A percentile compares a stretch with the other conserved stretches of the same genome.
Conservation (phyloP, 331 rosid species). For the Pyracantha coccinea region DNA sequence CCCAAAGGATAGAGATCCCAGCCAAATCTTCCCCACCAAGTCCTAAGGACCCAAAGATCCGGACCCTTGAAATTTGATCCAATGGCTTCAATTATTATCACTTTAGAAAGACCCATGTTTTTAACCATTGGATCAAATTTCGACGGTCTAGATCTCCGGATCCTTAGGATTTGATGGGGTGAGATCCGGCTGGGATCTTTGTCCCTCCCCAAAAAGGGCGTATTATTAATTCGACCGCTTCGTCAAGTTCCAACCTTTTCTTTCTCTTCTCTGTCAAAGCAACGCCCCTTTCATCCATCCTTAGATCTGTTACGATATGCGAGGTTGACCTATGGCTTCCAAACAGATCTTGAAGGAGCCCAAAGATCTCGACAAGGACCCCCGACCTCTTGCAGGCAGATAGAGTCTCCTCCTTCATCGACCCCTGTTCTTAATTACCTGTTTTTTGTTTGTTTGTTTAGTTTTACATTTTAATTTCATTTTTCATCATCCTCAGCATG, state of each 20-base stretch:
- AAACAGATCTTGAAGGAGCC: conserved; percentile 82
- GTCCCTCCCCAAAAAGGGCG: too few relatives aligned
- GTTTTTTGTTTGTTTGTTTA: background rate
- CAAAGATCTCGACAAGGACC: conserved; percentile 80
- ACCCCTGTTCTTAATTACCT: too few relatives aligned
- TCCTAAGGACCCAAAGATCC: too few relatives aligned
- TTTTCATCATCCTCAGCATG: background rate
- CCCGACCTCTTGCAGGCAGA: conserved; percentile 85
- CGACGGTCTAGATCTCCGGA: too few relatives aligned
- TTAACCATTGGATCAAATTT: too few relatives aligned
- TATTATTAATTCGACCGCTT: background rate
- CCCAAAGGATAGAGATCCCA: too few relatives aligned
- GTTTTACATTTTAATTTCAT: background rate
- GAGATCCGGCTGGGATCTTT: too few relatives aligned
- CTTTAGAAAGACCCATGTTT: too few relatives aligned
- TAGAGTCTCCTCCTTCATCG: conserved; percentile 2
- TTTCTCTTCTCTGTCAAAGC: background rate
- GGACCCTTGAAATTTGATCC: too few relatives aligned
- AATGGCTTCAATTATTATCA: too few relatives aligned
- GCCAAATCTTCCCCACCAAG: too few relatives aligned
- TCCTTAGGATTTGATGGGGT: too few relatives aligned
- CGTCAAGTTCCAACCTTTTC: background rate
- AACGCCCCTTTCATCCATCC: background rate
- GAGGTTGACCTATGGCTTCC: conserved; percentile 53
- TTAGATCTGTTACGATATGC: conserved; percentile 31